Percentiles rank a stretch among this genome's conserved stretches.
Conservation (phyloP, 164 flowering plant species). For the Nymphaea thermarum region DNA sequence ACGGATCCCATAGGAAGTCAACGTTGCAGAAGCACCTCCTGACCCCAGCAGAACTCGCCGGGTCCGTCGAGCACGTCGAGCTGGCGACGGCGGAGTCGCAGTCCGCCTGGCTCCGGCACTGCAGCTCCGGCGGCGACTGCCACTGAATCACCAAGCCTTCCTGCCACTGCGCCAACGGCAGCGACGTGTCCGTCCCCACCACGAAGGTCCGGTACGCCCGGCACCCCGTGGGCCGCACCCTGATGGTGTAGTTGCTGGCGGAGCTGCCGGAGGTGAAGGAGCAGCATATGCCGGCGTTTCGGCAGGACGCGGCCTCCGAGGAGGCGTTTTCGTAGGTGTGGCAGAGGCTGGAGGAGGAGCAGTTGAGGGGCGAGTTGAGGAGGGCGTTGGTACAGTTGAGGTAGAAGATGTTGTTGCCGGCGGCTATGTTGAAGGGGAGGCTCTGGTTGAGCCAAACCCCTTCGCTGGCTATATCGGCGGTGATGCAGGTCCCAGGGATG, state of each 20-base stretch:
- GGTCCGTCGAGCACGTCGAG: constrained; percentile 34
- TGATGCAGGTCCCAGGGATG: constrained; percentile 13
- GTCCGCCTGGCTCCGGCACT: constrained; percentile 25
- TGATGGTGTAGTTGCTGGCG: constrained; percentile 23
- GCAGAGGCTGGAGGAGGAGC: constrained; percentile 37
- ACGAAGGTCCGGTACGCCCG: constrained; percentile 43
- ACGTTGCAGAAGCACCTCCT: constrained; percentile 37
- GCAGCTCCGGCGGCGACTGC: constrained; percentile 33
- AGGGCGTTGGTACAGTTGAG: constrained; percentile 36
- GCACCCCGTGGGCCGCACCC: constrained; percentile 29
- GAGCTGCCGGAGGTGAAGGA: constrained; percentile 42
- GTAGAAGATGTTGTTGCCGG: constrained; percentile 37
- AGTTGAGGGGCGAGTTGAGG: constrained; percentile 21
- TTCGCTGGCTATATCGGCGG: constrained; percentile 15
- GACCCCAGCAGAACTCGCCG: constrained; percentile 3
- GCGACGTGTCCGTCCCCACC: constrained; percentile 15
- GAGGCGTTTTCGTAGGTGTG: constrained; percentile 5
- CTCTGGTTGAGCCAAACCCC: constrained; percentile 37
- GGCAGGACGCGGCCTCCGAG: constrained; percentile 15
- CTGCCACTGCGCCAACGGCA: constrained; percentile 34
- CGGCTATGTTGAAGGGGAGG: constrained; percentile 52
- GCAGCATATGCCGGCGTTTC: constrained; percentile 25
- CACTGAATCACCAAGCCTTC: constrained; percentile 41
- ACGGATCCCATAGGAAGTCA: constrained; percentile 34
- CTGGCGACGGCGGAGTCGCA: constrained; percentile 17